phyloP scores from a whole-genome alignment of 2,329 filamentous ascomycete species.

The Sphaceloma murrayae region DNA sequence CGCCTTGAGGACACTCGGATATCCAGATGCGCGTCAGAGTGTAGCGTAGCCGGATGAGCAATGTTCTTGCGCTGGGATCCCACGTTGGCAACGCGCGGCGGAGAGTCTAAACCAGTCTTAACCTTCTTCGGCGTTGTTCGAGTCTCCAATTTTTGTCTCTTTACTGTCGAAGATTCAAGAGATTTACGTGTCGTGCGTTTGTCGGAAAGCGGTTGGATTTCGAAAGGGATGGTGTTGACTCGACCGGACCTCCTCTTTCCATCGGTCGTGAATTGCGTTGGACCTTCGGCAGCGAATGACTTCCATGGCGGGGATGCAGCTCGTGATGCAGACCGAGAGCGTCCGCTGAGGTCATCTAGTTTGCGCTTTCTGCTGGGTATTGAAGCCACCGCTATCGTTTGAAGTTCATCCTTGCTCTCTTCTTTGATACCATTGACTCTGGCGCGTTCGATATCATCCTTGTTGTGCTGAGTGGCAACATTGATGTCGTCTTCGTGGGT shows the following conservation, averaged over 20 bases:
- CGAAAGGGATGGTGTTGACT: slow-evolving; percentile 43
- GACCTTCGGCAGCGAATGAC: slow-evolving; percentile 70
- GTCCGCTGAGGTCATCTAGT: slow-evolving; percentile 31
- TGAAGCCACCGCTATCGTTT: neutral
- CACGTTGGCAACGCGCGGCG: too few species aligned
- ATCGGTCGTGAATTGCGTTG: slow-evolving; percentile 66
- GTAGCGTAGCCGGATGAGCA: too few species aligned
- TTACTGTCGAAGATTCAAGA: slow-evolving; percentile 14
- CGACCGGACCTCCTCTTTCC: slow-evolving; percentile 53
- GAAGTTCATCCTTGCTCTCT: slow-evolving; percentile 17
- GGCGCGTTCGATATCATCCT: slow-evolving; percentile 6
- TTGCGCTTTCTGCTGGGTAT: slow-evolving; percentile 53
- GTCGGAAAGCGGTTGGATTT: slow-evolving; percentile 39
- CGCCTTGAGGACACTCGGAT: slow-evolving; percentile 7
- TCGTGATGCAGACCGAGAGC: slow-evolving; percentile 24
- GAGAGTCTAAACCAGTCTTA: neutral
- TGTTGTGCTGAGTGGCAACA: neutral
- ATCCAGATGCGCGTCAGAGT: neutral
- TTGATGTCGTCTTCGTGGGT: slow-evolving; percentile 9
- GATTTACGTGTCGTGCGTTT: slow-evolving; percentile 38
- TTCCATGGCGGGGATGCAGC: slow-evolving; percentile 70
- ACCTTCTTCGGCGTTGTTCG: slow-evolving; percentile 7
- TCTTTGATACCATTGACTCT: slow-evolving; percentile 1
- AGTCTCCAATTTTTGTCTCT: neutral
- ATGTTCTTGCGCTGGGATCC: too few species aligned